Percentiles rank a stretch among this genome's conserved stretches.
Conservation (phyloP, 768 basidiomycete genomes). For the Omphalotus guepiniiformis region DNA sequence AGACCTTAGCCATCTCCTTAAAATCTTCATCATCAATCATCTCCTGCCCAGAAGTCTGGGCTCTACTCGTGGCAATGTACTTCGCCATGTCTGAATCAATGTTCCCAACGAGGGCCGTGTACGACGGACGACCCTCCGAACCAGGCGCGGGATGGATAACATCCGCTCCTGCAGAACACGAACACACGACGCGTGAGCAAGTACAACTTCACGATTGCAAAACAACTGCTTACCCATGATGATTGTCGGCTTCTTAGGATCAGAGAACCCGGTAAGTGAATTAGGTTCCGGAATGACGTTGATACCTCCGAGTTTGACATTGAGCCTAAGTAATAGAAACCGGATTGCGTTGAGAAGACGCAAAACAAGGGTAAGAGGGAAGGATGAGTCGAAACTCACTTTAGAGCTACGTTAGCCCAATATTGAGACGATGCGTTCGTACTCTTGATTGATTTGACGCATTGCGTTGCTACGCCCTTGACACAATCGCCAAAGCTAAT, state of each 20-base stretch:
- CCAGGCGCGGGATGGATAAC: slow-evolving; percentile 83
- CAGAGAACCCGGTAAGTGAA: slow-evolving; percentile 60
- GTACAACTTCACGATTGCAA: neutral
- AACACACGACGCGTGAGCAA: neutral
- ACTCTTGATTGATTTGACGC: slow-evolving; percentile 65
- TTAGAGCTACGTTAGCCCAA: slow-evolving; percentile 75
- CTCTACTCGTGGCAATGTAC: slow-evolving; percentile 56
- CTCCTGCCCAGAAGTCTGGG: slow-evolving; percentile 67
- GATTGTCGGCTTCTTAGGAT: slow-evolving; percentile 70
- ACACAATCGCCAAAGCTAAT: slow-evolving; percentile 70
- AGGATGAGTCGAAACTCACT: slow-evolving; percentile 46
- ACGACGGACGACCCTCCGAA: slow-evolving; percentile 74
- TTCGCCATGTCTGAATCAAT: slow-evolving; percentile 75
- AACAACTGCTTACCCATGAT: slow-evolving; percentile 57
- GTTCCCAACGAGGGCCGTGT: slow-evolving; percentile 75
- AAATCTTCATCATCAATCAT: slow-evolving; percentile 76
- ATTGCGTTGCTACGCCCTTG: slow-evolving; percentile 78
- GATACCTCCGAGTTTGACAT: slow-evolving; percentile 82
- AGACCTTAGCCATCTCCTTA: slow-evolving; percentile 57
- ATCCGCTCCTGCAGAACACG: slow-evolving; percentile 58
- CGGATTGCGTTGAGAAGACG: slow-evolving; percentile 3
- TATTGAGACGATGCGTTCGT: slow-evolving; percentile 69
- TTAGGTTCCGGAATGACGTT: slow-evolving; percentile 72
- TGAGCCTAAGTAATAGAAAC: slow-evolving; percentile 46
- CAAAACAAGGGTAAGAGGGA: neutral